Conservation (phyloP, 805 yeast species). For the Peterozyma toletana region DNA sequence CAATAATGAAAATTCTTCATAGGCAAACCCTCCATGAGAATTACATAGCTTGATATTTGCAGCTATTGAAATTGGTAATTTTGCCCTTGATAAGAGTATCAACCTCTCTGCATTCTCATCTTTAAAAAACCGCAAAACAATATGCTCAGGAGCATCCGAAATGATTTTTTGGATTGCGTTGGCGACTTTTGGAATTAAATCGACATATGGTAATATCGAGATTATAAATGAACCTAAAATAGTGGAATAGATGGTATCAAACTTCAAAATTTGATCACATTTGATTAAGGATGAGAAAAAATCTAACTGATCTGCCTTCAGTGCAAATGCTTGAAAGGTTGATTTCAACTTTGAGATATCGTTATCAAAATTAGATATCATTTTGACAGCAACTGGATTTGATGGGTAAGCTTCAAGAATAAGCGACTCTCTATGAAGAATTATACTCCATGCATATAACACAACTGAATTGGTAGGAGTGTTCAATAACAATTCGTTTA, state of each 20-base stretch:
- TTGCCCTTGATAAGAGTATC: constrained; percentile 54
- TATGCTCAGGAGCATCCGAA: constrained; percentile 34
- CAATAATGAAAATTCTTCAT: constrained; percentile 50
- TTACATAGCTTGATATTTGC: constrained; percentile 57
- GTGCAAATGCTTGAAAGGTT: constrained; percentile 26
- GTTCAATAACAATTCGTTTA: constrained; percentile 31
- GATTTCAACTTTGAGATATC: constrained; percentile 6
- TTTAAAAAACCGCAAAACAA: constrained; percentile 37
- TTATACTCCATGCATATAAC: constrained; percentile 61
- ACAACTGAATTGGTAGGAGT: constrained; percentile 39
- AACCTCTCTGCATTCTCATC: constrained; percentile 34
- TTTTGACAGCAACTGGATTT: constrained; percentile 11
- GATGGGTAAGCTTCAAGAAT: constrained; percentile 32
- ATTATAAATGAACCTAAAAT: constrained; percentile 36
- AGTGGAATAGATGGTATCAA: constrained; percentile 45
- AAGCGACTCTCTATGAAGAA: constrained; percentile 44
- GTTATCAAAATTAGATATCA: constrained; percentile 16
- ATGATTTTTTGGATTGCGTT: constrained; percentile 33
- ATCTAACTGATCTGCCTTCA: constrained; percentile 28
- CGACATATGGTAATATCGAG: constrained; percentile 40
- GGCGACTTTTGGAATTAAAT: constrained; percentile 37
- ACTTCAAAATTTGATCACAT: constrained; percentile 34
- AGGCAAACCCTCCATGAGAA: constrained; percentile 61
- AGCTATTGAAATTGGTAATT: constrained; percentile 59
- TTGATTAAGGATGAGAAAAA: constrained; percentile 38